A percentile compares a stretch with the other conserved stretches of the same genome.
Conservation (phyloP, 305 asterid genomes). For the Fraxinus paxiana region DNA sequence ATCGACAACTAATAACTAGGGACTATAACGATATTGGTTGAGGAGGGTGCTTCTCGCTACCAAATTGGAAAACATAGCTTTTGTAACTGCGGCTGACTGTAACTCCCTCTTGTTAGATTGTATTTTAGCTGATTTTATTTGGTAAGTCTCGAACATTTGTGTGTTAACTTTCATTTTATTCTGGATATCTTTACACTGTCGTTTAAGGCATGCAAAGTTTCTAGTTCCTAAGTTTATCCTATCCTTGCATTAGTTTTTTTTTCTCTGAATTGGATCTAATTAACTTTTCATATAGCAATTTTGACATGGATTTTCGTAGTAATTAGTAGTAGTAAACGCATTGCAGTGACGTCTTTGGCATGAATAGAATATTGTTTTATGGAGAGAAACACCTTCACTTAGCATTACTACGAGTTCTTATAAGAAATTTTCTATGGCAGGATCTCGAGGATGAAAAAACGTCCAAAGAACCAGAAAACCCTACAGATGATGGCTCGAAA, state of each 20-base stretch:
- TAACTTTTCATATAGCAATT: background rate
- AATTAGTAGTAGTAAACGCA: background rate
- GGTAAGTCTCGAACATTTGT: background rate
- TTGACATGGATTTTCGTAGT: background rate
- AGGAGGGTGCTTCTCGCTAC: background rate
- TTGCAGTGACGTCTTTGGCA: background rate
- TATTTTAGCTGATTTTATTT: background rate
- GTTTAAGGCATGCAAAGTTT: background rate
- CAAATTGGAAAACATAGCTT: background rate
- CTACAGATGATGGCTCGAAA: background rate
- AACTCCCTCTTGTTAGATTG: background rate
- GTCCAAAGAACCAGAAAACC: slow-evolving; percentile 10
- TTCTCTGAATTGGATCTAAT: background rate
- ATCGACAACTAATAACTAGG: background rate
- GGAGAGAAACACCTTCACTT: background rate
- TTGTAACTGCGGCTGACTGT: background rate
- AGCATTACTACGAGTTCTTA: background rate
- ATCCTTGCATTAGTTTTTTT: background rate
- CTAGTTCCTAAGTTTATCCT: background rate
- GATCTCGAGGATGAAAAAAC: slow-evolving; percentile 10
- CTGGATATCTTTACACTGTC: background rate
- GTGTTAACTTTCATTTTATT: background rate
- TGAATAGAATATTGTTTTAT: background rate
- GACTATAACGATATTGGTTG: background rate
- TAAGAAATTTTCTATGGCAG: slow-evolving; percentile 25